phyloP scores from a whole-genome alignment of 352 stramenopile genomes.

The Globisporangium recalcitrans region DNA sequence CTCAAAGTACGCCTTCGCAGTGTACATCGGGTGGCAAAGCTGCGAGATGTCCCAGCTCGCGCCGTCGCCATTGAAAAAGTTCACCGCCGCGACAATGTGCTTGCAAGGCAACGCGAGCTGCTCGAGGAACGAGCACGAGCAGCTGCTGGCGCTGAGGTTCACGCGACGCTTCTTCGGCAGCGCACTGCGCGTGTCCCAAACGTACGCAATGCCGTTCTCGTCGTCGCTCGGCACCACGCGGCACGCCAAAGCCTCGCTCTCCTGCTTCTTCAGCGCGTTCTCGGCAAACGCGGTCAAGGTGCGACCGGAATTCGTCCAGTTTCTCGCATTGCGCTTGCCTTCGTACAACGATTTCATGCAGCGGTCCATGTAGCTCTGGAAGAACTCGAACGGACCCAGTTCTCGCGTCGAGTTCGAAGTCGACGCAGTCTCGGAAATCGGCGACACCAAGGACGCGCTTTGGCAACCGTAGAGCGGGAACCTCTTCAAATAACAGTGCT shows the following conservation, averaged over 20 bases:
- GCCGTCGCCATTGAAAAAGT: conserved; percentile 36
- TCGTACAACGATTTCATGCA: conserved; percentile 37
- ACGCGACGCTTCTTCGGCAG: conserved; percentile 35
- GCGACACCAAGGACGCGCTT: conserved; percentile 25
- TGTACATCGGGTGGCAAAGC: conserved; percentile 31
- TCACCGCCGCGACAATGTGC: conserved; percentile 28
- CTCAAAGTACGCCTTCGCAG: conserved; percentile 24
- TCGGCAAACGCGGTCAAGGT: conserved; percentile 33
- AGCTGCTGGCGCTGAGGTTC: conserved; percentile 26
- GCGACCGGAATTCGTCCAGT: conserved; percentile 19
- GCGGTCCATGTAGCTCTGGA: conserved; percentile 43
- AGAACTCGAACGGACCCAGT: conserved; percentile 37
- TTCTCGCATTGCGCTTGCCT: conserved; percentile 31
- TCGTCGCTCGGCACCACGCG: conserved; percentile 38
- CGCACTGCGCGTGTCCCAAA: conserved; percentile 25
- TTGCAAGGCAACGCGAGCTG: conserved; percentile 38
- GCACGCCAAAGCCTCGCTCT: conserved; percentile 27
- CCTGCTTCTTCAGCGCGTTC: conserved; percentile 25
- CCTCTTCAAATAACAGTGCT: conserved; percentile 30
- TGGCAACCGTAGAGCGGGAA: conserved; percentile 36
- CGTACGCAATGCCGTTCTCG: conserved; percentile 32
- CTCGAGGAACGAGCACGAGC: conserved; percentile 31
- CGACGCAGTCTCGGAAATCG: conserved; percentile 18
- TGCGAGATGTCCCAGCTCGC: conserved; percentile 27
- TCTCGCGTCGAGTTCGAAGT: conserved; percentile 17